Base-by-base conservation (phyloP, 345 rosid species). In the Microthlaspi erraticum region DNA sequence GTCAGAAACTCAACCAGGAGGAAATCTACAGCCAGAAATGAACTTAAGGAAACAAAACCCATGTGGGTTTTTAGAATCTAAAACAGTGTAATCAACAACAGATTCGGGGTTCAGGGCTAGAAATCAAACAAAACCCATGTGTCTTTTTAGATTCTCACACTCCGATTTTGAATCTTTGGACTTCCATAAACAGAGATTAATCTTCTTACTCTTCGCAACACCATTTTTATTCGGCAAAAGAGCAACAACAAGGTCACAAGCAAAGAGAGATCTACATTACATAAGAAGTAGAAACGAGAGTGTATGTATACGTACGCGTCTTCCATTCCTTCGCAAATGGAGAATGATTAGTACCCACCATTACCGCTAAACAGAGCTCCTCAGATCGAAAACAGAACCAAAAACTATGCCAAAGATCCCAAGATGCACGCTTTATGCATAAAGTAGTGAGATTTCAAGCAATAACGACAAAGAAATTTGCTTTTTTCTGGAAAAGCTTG, bases 381-480 rank as follows among this genome's bases (percentile, higher is more conserved):
- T 32, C 31, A 38, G 37, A 6, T 39, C 7, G 6, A 63, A 51
- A 16, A 2, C 2, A 9, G 3, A 29, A 52, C 26, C 10, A 39
- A 37, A 43, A 12, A 16, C 41, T 7, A 36, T 46, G 65, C 5
- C 2, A 46, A 5, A 34, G 48, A 70, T 10, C 2, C 16, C 26
- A 74, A 74, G 54, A 66, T 58, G 53, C 39, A 66, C 66, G 36
- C 54, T 74, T 58, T 73, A 37, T 1, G 52, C 34, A 16, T 6
- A 7, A 73, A 39, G 3, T 43, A 18, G 60, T 58, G 66, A 51
- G 68, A 14, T 39, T 41, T 73, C 12, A 19, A 66, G 71, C 20
- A 14, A 65, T 8, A 11, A 56, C 37, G 48, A 46, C 17, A 16
- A 14, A 20, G 44, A 62, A 1, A 10, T 8, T 1, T 1, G 16